phyloP scores from a whole-genome alignment of 768 basidiomycete species.

The Termitomyces sp. region DNA sequence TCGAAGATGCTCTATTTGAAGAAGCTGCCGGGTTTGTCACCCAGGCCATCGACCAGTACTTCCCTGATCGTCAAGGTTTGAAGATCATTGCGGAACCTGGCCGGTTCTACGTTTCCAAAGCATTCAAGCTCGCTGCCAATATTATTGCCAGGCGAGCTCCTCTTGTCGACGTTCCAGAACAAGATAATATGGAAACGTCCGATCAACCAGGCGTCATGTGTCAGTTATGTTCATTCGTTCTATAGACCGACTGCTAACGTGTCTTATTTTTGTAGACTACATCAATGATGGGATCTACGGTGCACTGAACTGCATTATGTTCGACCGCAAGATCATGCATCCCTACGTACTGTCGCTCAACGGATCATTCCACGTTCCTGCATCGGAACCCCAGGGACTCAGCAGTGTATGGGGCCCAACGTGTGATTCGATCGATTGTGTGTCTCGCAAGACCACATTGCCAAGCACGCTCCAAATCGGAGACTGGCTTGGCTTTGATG shows the following conservation, averaged over 20 bases:
- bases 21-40: constrained; percentile 69
- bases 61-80: constrained; percentile 69
- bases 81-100: constrained; percentile 97
- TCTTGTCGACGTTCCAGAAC: constrained; percentile 33
- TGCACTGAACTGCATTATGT: constrained; percentile 94
- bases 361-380: constrained; percentile 59
- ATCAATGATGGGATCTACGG: constrained; percentile 99
- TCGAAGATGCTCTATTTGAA: constrained; percentile 87
- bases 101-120: constrained; percentile 87
- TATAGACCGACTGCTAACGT: background rate
- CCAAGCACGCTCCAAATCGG: constrained; percentile 79
- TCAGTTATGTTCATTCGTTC: constrained; percentile 42
- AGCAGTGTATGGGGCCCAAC: constrained; percentile 97
- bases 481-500: constrained; percentile 95
- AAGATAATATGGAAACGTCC: constrained; percentile 26
- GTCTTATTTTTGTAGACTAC: constrained; percentile 67
- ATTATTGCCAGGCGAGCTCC: constrained; percentile 86
- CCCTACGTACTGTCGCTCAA: constrained; percentile 77
- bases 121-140: constrained; percentile 89
- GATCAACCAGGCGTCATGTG: constrained; percentile 77
- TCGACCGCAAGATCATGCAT: constrained; percentile 89
- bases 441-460: constrained; percentile 60
- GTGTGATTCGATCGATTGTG: constrained; percentile 96
- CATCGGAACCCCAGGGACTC: constrained; percentile 40
- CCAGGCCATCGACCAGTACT: constrained; percentile 71